Percentiles rank a stretch among this genome's conserved stretches.
Conservation (phyloP, 352 stramenopile genomes). For the Phytophthora cactorum region DNA sequence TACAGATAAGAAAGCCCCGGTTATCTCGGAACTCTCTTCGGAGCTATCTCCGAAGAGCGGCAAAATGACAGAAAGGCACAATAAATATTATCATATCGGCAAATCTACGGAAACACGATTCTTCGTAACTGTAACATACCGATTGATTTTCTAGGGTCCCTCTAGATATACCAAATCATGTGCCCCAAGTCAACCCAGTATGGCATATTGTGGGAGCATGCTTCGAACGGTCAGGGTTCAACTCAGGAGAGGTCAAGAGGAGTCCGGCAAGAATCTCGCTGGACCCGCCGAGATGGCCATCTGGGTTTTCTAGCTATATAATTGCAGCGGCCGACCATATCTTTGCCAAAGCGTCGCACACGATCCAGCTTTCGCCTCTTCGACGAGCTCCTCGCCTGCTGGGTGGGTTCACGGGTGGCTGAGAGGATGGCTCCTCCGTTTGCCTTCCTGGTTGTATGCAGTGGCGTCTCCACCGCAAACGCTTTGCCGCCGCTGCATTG, state of each 20-base stretch:
- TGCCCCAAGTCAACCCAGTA: too few relatives aligned
- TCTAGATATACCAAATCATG: too few relatives aligned
- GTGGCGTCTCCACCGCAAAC: background rate
- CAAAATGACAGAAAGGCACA: too few relatives aligned
- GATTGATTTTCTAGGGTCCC: too few relatives aligned
- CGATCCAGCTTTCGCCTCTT: slow-evolving; percentile 4
- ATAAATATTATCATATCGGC: too few relatives aligned
- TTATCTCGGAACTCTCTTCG: too few relatives aligned
- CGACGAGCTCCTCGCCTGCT: background rate
- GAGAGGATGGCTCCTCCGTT: background rate
- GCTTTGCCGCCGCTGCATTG: slow-evolving; percentile 18
- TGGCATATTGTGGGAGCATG: background rate
- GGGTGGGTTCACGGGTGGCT: slow-evolving; percentile 12
- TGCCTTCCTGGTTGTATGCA: background rate
- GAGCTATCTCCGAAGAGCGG: too few relatives aligned
- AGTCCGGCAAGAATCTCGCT: slow-evolving; percentile 2
- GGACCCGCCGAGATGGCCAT: background rate
- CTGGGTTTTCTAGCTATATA: background rate
- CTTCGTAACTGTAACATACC: too few relatives aligned
- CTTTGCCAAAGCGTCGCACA: slow-evolving; percentile 10
- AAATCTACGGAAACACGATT: too few relatives aligned
- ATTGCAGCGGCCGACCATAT: slow-evolving; percentile 6
- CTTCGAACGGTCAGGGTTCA: background rate
- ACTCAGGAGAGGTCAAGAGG: slow-evolving; percentile 7
- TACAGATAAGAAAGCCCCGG: too few relatives aligned